Conservation (phyloP, 73 alveolate species). For the Blepharisma japonicum region DNA sequence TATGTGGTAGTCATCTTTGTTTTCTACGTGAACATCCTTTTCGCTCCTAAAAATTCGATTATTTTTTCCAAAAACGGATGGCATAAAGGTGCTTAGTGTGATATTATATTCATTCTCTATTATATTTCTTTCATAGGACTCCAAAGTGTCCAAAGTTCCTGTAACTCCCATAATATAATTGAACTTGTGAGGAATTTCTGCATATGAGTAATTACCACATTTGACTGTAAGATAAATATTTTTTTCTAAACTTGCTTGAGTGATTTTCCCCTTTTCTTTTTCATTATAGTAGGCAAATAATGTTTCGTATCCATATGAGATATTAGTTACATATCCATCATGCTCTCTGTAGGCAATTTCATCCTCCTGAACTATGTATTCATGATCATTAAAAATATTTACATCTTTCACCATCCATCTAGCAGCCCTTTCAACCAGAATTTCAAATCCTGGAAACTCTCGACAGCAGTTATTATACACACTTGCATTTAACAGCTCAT, state of each 20-base stretch:
- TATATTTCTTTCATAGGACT: background rate
- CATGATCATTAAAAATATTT: no score
- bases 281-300: conserved; percentile 33
- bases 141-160: conserved; percentile 32
- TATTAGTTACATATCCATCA: conserved; percentile 18
- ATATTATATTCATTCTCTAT: conserved; percentile 28
- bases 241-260: conserved; percentile 14
- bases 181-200: conserved; percentile 33
- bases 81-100: conserved; percentile 5
- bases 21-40: conserved; percentile 10
- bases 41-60: background rate
- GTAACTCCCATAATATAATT: conserved; percentile 32
- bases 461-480: no score
- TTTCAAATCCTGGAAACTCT: no score
- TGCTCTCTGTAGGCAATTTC: conserved; percentile 35
- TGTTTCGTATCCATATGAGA: conserved; percentile 31
- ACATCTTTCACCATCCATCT: no score
- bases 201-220: conserved; percentile 35
- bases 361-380: background rate
- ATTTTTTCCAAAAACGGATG: conserved; percentile 39
- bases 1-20: background rate
- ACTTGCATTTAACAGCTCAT: no score
- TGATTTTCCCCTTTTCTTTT: background rate
- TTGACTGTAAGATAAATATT: conserved; percentile 5
- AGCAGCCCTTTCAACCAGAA: no score